Conservation (phyloP, 306 rosid species). For the Hippophae tibetana region DNA sequence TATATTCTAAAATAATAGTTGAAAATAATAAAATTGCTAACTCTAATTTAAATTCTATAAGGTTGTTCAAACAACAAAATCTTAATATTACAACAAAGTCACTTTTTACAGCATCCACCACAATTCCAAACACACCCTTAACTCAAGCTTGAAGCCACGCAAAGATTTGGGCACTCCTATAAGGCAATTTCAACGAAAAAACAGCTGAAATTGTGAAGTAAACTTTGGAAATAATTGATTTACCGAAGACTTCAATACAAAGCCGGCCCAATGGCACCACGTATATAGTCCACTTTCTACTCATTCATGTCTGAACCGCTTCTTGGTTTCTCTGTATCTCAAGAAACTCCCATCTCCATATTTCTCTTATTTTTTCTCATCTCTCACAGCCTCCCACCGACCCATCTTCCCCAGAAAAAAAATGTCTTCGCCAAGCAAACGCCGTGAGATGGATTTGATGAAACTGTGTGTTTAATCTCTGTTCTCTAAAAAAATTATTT, state of each 20-base stretch:
- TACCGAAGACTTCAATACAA: not conserved
- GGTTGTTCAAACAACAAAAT: too few relatives aligned
- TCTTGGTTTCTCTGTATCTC: slow-evolving; percentile 10
- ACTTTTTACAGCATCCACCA: too few relatives aligned
- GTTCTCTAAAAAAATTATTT: not conserved
- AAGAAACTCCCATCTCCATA: slow-evolving; percentile 12
- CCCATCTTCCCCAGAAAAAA: not conserved
- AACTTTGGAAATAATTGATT: too few relatives aligned
- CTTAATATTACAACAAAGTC: too few relatives aligned
- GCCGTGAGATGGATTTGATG: slow-evolving; percentile 90
- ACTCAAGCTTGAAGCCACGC: too few relatives aligned
- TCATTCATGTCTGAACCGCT: slow-evolving; percentile 17
- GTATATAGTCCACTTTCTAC: not conserved
- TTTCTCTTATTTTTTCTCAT: not conserved
- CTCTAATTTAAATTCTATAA: too few relatives aligned
- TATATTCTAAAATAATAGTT: too few relatives aligned
- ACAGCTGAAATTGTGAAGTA: too few relatives aligned
- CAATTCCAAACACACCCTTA: too few relatives aligned
- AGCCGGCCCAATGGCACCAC: not conserved
- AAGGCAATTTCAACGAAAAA: too few relatives aligned
- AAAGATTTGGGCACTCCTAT: too few relatives aligned
- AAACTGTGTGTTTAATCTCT: slow-evolving; percentile 44
- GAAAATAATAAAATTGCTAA: too few relatives aligned
- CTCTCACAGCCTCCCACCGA: slow-evolving; percentile 17
- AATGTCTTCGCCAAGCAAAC: slow-evolving; percentile 86